Conservation (phyloP, 2,329 filamentous ascomycete genomes). For the Colletotrichum scovillei region DNA sequence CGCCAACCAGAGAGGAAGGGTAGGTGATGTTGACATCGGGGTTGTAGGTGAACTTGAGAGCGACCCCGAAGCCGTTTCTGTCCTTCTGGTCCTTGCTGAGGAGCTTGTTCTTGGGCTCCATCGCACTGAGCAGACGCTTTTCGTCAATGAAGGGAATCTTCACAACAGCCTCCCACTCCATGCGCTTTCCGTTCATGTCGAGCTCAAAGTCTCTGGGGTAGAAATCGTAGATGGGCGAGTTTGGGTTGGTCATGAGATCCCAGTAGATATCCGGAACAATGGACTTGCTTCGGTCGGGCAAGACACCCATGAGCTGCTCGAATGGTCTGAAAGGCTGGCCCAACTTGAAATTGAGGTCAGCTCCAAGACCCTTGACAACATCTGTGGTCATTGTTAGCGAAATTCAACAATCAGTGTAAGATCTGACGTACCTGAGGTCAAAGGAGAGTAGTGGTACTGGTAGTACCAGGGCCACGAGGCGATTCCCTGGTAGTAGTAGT, state of each 20-base stretch:
- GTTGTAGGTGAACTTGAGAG: conserved; percentile 92
- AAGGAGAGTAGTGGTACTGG: conserved; percentile 93
- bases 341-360: conserved; percentile 90
- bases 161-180: conserved; percentile 99
- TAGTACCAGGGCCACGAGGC: conserved; percentile 99
- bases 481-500: conserved; percentile 97
- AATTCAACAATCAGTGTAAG: conserved; percentile 39
- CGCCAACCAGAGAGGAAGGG: conserved; percentile 85
- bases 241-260: conserved; percentile 88
- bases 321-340: conserved; percentile 96
- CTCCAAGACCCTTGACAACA: conserved; percentile 86
- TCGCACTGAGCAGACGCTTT: conserved; percentile 83
- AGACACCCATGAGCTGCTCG: conserved; percentile 97
- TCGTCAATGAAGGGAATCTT: conserved; percentile 99
- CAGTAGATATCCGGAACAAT: conserved; percentile 92
- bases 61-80: conserved; percentile 91
- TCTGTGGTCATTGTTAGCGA: conserved; percentile 63
- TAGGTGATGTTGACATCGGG: conserved; percentile 83
- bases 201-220: conserved; percentile 97
- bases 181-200: conserved; percentile 99
- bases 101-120: conserved; percentile 84
- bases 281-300: conserved; percentile 96
- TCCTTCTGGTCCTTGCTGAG: conserved; percentile 82
- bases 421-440: conserved; percentile 79
- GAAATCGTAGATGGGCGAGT: conserved; percentile 96